Percentiles rank a stretch among this genome's conserved stretches.
These are phyloP conservation scores for Beauveria varroae DNA, from an alignment of 2,329 filamentous ascomycete species.

Conservation along the genomic window DNA sequence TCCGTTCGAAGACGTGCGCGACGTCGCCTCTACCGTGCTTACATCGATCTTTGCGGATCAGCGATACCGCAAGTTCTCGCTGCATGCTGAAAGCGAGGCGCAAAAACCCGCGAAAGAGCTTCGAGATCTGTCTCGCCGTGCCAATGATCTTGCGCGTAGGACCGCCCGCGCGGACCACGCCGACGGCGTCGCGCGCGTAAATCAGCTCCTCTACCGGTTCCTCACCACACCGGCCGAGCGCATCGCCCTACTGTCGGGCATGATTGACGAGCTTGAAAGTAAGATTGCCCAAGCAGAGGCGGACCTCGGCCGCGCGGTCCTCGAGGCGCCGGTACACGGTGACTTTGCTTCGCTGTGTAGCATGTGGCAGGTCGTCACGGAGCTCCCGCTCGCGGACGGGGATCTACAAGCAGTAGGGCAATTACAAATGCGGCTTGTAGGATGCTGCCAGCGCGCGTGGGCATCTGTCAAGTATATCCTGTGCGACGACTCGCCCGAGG, in stretches of 20 bases:
- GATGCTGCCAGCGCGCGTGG: constrained; percentile 67
- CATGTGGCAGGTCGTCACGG: constrained; percentile 44
- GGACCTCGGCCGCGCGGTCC: constrained; percentile 60
- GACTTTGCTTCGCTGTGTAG: constrained; percentile 59
- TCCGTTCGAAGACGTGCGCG: constrained; percentile 86
- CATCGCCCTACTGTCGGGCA: constrained; percentile 44
- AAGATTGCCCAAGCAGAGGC: constrained; percentile 56
- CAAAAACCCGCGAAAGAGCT: constrained; percentile 27
- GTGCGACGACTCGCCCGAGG: constrained; percentile 92
- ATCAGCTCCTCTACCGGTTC: constrained; percentile 60
- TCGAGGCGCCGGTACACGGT: constrained; percentile 60
- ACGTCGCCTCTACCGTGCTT: constrained; percentile 44
- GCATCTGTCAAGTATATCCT: constrained; percentile 64
- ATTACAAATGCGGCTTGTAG: constrained; percentile 50
- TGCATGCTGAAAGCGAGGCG: neutral
- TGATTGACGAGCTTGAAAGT: constrained; percentile 55
- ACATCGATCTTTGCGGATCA: constrained; percentile 37
- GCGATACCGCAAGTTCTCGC: constrained; percentile 19
- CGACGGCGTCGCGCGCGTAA: constrained; percentile 77
- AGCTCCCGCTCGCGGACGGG: constrained; percentile 28
- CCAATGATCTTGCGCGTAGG: constrained; percentile 51
- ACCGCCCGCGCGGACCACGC: constrained; percentile 87
- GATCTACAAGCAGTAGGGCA: constrained; percentile 28
- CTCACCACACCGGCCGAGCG: constrained; percentile 35
- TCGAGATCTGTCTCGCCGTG: constrained; percentile 39